Evolutionary conservation across 768 basidiomycete species (phyloP).

Genomic region (Paxillus rubicundulus): DNA sequence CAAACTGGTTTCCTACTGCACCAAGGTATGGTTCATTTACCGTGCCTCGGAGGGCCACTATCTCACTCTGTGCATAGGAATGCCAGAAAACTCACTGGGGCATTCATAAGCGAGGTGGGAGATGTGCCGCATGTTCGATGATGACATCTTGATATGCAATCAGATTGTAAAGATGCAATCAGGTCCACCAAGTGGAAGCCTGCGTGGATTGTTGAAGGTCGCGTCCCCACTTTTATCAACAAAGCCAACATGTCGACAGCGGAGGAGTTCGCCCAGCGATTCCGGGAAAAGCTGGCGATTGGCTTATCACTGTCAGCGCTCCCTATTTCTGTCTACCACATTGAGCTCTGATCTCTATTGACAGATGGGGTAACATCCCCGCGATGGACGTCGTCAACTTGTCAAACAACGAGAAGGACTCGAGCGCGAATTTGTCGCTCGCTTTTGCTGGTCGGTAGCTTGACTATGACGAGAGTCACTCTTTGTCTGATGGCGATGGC

Average conservation of each 20-base stretch:
- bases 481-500: background rate
- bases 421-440: slow-evolving; percentile 20
- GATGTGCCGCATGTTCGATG: background rate
- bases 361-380: slow-evolving; percentile 36
- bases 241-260: slow-evolving; percentile 1
- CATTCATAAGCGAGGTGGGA: slow-evolving; percentile 36
- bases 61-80: slow-evolving; percentile 20
- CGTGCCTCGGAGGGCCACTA: background rate
- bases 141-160: background rate
- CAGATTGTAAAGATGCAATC: slow-evolving; percentile 26
- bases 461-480: background rate
- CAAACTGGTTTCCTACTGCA: slow-evolving; percentile 45
- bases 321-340: background rate
- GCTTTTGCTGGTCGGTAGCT: slow-evolving; percentile 22
- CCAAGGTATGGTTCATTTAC: slow-evolving; percentile 21
- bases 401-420: slow-evolving; percentile 20
- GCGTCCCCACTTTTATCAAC: slow-evolving; percentile 19
- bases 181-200: slow-evolving; percentile 20
- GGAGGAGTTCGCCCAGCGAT: slow-evolving; percentile 9
- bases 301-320: slow-evolving; percentile 23
- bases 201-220: slow-evolving; percentile 21
- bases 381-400: slow-evolving; percentile 34
- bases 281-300: slow-evolving; percentile 27
- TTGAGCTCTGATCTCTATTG: background rate
- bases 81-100: slow-evolving; percentile 44